Conservation (phyloP, 805 yeast genomes). For the Ogataea pilisensis region DNA sequence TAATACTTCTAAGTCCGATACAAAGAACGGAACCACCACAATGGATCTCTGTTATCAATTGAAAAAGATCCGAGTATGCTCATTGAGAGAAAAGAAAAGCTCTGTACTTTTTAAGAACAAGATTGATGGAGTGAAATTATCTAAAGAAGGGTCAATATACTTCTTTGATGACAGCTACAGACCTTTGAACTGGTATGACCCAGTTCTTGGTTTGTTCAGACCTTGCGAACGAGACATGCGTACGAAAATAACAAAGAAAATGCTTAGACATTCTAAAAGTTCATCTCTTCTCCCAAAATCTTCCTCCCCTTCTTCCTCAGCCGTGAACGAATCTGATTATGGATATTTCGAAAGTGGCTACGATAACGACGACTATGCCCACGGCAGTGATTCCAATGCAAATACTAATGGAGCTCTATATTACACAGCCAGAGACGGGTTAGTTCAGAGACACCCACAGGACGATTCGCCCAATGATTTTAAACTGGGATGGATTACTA, state of each 20-base stretch:
- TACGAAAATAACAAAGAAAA: constrained; percentile 26
- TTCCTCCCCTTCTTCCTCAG: too few species aligned
- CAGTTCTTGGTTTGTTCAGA: constrained; percentile 24
- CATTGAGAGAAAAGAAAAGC: constrained; percentile 22
- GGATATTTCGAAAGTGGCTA: constrained; percentile 12
- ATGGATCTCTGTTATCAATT: constrained; percentile 16
- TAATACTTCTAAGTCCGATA: constrained; percentile 6
- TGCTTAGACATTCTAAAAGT: constrained; percentile 14
- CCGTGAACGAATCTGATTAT: constrained; percentile 13
- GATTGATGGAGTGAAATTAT: constrained; percentile 28
- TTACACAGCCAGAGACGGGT: constrained; percentile 53
- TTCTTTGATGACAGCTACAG: constrained; percentile 22
- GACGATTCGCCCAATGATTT: constrained; percentile 61
- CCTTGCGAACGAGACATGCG: constrained; percentile 29
- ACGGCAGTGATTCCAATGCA: constrained; percentile 6
- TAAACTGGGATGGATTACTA: constrained; percentile 63
- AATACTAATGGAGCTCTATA: constrained; percentile 16
- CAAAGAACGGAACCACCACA: constrained; percentile 9
- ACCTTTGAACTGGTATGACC: constrained; percentile 25
- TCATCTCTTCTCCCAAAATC: too few species aligned
- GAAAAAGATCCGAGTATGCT: constrained; percentile 13
- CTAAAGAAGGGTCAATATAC: constrained; percentile 28
- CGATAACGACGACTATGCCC: constrained; percentile 13
- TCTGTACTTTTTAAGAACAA: constrained; percentile 20
- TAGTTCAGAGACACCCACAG: constrained; percentile 41